phyloP scores from a whole-genome alignment of 2,329 filamentous ascomycete species.

The Atkinsonella hypoxylon region DNA sequence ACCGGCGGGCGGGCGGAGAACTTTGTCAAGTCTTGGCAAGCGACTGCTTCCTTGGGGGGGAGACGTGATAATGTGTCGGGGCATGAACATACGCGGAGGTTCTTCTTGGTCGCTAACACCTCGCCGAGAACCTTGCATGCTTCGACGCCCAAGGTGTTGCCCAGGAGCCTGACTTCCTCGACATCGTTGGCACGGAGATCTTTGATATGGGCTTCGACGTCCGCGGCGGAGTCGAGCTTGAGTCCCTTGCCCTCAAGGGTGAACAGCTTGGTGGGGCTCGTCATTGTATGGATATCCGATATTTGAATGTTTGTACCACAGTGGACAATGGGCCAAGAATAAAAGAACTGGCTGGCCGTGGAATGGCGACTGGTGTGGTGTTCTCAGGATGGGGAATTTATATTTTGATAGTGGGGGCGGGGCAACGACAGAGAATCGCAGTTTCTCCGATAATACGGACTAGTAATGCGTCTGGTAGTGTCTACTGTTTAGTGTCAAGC shows the following conservation, averaged over 20 bases:
- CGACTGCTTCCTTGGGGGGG: background rate
- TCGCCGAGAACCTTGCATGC: slow-evolving; percentile 78
- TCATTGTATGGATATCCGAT: slow-evolving; percentile 13
- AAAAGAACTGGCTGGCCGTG: slow-evolving; percentile 1
- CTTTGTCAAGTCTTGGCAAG: too few relatives aligned
- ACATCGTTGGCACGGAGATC: slow-evolving; percentile 61
- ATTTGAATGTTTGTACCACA: background rate
- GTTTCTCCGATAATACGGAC: too few relatives aligned
- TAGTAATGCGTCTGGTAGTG: too few relatives aligned
- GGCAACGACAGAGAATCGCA: slow-evolving; percentile 9
- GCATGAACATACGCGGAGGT: slow-evolving; percentile 47
- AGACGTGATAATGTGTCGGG: background rate
- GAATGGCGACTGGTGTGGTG: background rate
- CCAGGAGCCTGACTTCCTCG: slow-evolving; percentile 75
- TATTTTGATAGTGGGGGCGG: slow-evolving; percentile 17
- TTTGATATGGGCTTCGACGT: slow-evolving; percentile 75
- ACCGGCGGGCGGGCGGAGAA: background rate
- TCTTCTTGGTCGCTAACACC: slow-evolving; percentile 74
- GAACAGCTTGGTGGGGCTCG: slow-evolving; percentile 51
- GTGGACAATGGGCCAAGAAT: slow-evolving; percentile 2
- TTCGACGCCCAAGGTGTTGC: slow-evolving; percentile 85
- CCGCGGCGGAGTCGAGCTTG: slow-evolving; percentile 80
- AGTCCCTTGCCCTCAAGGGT: slow-evolving; percentile 84
- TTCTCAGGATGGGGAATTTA: slow-evolving; percentile 1
- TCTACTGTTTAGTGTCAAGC: too few relatives aligned